A percentile compares a stretch with the other conserved stretches of the same genome.
Evolutionary conservation across 2,329 filamentous ascomycete genomes (phyloP).

Genomic region (Fusarium mangiferae): DNA sequence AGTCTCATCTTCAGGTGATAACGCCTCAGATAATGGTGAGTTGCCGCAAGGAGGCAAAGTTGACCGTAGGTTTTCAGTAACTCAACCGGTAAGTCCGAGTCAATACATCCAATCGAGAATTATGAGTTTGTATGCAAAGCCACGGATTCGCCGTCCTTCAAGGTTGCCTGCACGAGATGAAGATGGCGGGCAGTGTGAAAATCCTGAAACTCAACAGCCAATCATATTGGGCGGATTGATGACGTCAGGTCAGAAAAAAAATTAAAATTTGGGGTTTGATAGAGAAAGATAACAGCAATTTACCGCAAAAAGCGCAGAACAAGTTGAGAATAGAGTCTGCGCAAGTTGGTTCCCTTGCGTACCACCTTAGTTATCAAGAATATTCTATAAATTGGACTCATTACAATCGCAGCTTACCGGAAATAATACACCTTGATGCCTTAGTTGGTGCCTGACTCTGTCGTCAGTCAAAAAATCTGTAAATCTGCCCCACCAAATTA

Average conservation of each 20-base stretch:
- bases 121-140: background rate
- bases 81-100: conserved; percentile 14
- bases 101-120: background rate
- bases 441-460: conserved; percentile 52
- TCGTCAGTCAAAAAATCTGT: conserved; percentile 50
- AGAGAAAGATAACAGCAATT: background rate
- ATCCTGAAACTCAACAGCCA: conserved; percentile 28
- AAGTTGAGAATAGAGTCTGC: background rate
- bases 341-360: fast-evolving
- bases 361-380: background rate
- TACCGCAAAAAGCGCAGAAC: conserved; percentile 2
- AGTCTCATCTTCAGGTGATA: conserved; percentile 24
- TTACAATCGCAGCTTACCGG: background rate
- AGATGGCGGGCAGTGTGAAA: conserved; percentile 33
- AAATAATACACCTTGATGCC: conserved; percentile 42
- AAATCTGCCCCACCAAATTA: conserved; percentile 51
- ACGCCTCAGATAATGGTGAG: background rate
- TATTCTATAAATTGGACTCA: background rate
- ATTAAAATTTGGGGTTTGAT: background rate
- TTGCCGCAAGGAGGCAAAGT: background rate
- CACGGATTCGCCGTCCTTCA: conserved; percentile 33
- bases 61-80: background rate
- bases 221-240: conserved; percentile 36
- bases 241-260: conserved; percentile 38
- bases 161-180: conserved; percentile 18